Percentiles rank a stretch among this genome's conserved stretches.
Conservation (phyloP, 176 grass and related monocot species). For the Echinochloa phyllopogon region DNA sequence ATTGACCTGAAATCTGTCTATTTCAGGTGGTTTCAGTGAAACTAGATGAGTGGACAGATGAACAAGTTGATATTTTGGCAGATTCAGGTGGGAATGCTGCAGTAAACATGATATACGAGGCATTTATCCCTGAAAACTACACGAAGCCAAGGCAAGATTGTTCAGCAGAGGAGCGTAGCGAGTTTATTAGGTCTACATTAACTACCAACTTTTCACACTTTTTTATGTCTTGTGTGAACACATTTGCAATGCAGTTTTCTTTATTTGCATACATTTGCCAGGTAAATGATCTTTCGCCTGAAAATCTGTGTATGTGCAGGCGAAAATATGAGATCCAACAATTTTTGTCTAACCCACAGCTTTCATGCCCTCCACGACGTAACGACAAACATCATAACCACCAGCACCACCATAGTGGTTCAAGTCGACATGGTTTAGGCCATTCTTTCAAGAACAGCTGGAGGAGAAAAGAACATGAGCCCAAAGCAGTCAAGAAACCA, state of each 20-base stretch:
- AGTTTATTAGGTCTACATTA: constrained; percentile 73
- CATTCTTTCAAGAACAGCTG: constrained; percentile 88
- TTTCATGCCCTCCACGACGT: constrained; percentile 44
- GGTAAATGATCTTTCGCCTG: constrained; percentile 28
- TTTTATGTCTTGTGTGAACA: background rate
- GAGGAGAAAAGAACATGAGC: constrained; percentile 81
- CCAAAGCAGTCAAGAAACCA: constrained; percentile 75
- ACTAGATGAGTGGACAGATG: constrained; percentile 93
- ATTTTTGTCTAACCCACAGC: constrained; percentile 67
- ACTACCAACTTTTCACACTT: constrained; percentile 10
- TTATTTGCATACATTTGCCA: background rate
- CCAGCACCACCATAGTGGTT: constrained; percentile 52
- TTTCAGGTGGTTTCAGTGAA: constrained; percentile 87
- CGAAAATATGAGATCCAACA: constrained; percentile 88
- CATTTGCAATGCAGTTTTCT: background rate
- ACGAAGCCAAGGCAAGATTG: constrained; percentile 80
- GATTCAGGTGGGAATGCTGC: constrained; percentile 78
- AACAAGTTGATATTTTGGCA: constrained; percentile 75
- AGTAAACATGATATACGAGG: constrained; percentile 82
- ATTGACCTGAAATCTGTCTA: constrained; percentile 32
- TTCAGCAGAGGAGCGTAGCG: constrained; percentile 68
- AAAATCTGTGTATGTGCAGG: constrained; percentile 50
- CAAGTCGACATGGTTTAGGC: constrained; percentile 61
- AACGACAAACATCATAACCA: constrained; percentile 51
- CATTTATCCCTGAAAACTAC: constrained; percentile 69